Percentiles rank a stretch among this genome's conserved stretches.
Conservation (phyloP, 129 eudicot genomes). For the Ambrosia artemisiifolia region DNA sequence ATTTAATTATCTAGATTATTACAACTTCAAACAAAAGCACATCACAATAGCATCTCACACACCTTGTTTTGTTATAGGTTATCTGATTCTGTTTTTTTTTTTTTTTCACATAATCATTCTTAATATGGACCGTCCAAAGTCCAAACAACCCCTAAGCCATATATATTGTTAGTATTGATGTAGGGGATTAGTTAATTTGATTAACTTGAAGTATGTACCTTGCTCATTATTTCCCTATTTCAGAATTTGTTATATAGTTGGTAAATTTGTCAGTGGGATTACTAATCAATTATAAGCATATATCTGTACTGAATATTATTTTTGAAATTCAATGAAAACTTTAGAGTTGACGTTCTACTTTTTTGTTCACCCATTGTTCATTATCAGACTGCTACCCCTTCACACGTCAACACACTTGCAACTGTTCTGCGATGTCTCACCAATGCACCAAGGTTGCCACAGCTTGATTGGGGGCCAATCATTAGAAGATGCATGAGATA, state of each 20-base stretch:
- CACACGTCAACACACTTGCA: conserved; percentile 50
- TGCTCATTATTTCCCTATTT: conserved; percentile 7
- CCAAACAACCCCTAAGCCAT: too few relatives aligned
- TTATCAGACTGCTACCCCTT: conserved; percentile 36
- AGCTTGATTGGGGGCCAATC: conserved; percentile 74
- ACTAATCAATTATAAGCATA: background rate
- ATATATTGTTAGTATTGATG: too few relatives aligned
- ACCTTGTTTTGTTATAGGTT: background rate
- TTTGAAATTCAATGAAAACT: background rate
- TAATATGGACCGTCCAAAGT: too few relatives aligned
- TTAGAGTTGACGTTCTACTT: background rate
- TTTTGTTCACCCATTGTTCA: background rate
- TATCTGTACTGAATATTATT: background rate
- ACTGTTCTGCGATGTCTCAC: conserved; percentile 70
- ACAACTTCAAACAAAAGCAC: background rate
- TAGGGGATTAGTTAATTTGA: too few relatives aligned
- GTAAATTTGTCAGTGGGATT: background rate
- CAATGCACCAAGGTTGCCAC: conserved; percentile 76
- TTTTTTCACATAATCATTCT: too few relatives aligned
- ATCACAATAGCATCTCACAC: background rate
- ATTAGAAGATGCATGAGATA: conserved; percentile 84
- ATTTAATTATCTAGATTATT: background rate
- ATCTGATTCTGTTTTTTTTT: background rate
- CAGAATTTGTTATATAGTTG: background rate
- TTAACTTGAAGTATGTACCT: background rate